Percentiles rank a stretch among this genome's conserved stretches.
Conservation (phyloP, 495 filamentous ascomycete species). For the Aspergillus biplanus region DNA sequence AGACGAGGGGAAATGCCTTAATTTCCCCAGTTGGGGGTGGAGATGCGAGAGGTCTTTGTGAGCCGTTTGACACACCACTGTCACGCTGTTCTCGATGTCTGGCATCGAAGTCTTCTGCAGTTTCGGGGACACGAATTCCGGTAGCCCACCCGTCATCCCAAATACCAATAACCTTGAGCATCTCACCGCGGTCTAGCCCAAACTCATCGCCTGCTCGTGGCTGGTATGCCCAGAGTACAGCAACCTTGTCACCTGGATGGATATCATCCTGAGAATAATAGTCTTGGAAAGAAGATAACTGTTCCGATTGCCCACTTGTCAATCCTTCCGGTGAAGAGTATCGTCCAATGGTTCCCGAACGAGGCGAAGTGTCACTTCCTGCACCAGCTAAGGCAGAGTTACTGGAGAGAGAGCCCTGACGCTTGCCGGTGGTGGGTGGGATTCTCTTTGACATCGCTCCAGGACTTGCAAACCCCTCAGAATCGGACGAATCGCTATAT, state of each 20-base stretch:
- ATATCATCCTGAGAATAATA: constrained; percentile 99
- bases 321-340: constrained; percentile 83
- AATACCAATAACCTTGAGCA: constrained; percentile 97
- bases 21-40: constrained; percentile 79
- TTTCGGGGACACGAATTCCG: constrained; percentile 78
- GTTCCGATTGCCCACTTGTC: constrained; percentile 90
- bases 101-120: constrained; percentile 86
- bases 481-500: constrained; percentile 76
- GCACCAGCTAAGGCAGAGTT: constrained; percentile 71
- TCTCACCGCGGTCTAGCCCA: constrained; percentile 90
- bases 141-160: constrained; percentile 99
- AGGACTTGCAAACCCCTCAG: constrained; percentile 80
- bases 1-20: constrained; percentile 97
- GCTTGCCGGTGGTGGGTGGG: constrained; percentile 68
- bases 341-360: constrained; percentile 69
- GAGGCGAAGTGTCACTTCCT: constrained; percentile 75
- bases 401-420: constrained; percentile 90
- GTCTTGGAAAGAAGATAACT: constrained; percentile 93
- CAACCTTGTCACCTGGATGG: constrained; percentile 84
- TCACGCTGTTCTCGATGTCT: constrained; percentile 80
- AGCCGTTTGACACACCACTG: constrained; percentile 89
- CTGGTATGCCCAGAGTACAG: constrained; percentile 95
- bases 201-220: constrained; percentile 94
- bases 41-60: constrained; percentile 62
- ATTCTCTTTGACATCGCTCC: constrained; percentile 65